Percentiles rank a stretch among this genome's conserved stretches.
These are phyloP conservation scores for Calonectria hongkongensis DNA, from an alignment of 2,329 filamentous ascomycete species.

Conservation along the genomic window DNA sequence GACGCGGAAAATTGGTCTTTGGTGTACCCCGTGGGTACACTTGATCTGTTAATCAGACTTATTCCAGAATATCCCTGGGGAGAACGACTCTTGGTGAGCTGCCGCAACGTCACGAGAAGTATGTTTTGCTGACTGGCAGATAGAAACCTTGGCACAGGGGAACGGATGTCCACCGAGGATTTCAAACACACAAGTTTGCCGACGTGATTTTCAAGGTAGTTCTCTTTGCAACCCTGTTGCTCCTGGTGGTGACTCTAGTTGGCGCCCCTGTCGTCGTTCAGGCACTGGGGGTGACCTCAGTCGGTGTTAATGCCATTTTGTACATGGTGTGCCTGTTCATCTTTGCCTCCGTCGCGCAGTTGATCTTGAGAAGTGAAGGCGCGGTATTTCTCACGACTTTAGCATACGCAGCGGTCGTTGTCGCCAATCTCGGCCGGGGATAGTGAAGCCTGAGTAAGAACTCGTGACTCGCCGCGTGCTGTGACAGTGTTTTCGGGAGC, in stretches of 20 bases:
- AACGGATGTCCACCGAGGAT: not conserved
- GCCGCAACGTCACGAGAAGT: too few relatives aligned
- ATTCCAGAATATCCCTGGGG: slow-evolving; percentile 9
- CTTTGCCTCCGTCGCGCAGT: slow-evolving; percentile 26
- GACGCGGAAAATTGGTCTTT: not conserved
- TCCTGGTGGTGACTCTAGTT: slow-evolving; percentile 26
- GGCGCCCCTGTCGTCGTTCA: slow-evolving; percentile 30
- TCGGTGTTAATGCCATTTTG: slow-evolving; percentile 10
- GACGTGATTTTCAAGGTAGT: not conserved
- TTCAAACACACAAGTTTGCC: not conserved
- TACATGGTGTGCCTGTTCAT: slow-evolving; percentile 33
- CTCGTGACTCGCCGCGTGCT: too few relatives aligned
- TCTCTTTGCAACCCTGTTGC: not conserved
- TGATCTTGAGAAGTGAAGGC: not conserved
- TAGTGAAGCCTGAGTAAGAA: not conserved
- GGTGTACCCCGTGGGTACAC: not conserved
- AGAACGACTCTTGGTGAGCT: slow-evolving; percentile 5
- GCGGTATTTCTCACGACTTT: slow-evolving; percentile 16
- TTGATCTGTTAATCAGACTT: slow-evolving; percentile 13
- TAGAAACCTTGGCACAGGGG: not conserved
- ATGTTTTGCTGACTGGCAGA: not conserved
- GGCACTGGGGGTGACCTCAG: slow-evolving; percentile 12
- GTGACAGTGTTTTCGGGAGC: not conserved
- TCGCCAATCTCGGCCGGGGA: slow-evolving; percentile 24
- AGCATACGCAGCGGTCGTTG: slow-evolving; percentile 32